Evolutionary conservation across 2,329 filamentous ascomycete species (phyloP).

Genomic region (Aschersonia sp.): DNA sequence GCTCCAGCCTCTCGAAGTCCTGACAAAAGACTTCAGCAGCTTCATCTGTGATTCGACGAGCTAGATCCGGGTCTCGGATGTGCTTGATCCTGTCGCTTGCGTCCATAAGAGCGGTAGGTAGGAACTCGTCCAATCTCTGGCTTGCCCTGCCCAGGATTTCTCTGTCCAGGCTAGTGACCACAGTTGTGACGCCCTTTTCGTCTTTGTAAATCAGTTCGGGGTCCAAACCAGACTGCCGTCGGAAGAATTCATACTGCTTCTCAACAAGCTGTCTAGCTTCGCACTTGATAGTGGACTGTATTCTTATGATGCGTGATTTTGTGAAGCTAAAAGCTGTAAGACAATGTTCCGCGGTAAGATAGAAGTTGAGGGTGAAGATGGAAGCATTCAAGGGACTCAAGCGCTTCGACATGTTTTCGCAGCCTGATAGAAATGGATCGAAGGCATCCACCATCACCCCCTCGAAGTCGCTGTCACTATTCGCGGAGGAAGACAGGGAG

Average conservation of each 20-base stretch:
- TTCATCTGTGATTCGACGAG: constrained; percentile 64
- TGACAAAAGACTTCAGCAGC: constrained; percentile 74
- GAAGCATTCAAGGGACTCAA: constrained; percentile 45
- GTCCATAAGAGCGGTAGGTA: constrained; percentile 87
- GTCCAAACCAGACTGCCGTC: constrained; percentile 59
- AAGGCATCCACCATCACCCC: constrained; percentile 65
- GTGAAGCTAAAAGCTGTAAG: constrained; percentile 53
- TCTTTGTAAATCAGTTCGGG: constrained; percentile 44
- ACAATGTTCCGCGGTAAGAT: constrained; percentile 39
- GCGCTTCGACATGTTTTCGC: constrained; percentile 50
- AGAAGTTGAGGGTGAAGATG: constrained; percentile 63
- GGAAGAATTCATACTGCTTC: constrained; percentile 59
- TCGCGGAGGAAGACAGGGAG: constrained; percentile 48
- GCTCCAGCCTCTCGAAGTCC: constrained; percentile 57
- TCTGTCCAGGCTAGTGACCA: constrained; percentile 29
- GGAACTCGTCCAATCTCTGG: constrained; percentile 73
- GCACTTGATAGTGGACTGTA: constrained; percentile 41
- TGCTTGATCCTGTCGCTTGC: constrained; percentile 68
- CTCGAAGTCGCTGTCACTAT: constrained; percentile 56
- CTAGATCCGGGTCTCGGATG: constrained; percentile 57
- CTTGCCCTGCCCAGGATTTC: constrained; percentile 49
- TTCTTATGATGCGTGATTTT: constrained; percentile 33
- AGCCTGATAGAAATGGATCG: constrained; percentile 72
- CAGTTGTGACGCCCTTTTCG: constrained; percentile 9
- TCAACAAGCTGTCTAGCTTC: constrained; percentile 44